Evolutionary conservation across 2,329 filamentous ascomycete genomes (phyloP).

Genomic region (Capronia americana): DNA sequence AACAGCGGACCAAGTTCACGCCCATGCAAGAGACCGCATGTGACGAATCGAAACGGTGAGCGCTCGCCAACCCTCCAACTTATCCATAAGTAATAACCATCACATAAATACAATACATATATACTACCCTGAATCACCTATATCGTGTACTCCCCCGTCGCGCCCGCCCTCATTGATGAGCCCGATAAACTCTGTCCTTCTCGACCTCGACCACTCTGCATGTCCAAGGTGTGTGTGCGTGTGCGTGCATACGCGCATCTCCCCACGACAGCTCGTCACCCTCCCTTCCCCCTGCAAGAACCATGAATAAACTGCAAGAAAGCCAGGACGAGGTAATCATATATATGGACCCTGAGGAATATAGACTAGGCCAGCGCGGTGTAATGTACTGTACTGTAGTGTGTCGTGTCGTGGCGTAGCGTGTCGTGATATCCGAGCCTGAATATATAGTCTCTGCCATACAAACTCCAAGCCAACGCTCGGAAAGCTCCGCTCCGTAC

Average conservation of each 20-base stretch:
- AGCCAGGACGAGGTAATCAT: neutral
- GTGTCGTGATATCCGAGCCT: neutral
- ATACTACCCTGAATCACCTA: neutral
- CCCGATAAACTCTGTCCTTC: too few species aligned
- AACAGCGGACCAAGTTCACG: neutral
- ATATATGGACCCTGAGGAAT: neutral
- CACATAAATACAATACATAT: too few species aligned
- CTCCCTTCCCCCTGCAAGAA: neutral
- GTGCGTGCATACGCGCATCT: neutral
- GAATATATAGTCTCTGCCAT: neutral
- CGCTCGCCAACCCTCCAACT: neutral
- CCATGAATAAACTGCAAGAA: neutral
- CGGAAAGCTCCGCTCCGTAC: neutral
- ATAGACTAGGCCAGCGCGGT: neutral
- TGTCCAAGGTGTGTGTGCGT: neutral
- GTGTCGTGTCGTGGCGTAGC: neutral
- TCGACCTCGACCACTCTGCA: neutral
- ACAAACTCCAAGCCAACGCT: neutral
- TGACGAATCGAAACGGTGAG: neutral
- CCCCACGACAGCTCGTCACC: neutral
- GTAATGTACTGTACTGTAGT: neutral
- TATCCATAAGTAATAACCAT: too few species aligned
- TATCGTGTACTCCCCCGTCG: neutral
- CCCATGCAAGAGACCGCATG: neutral
- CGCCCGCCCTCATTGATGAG: too few species aligned